Percentiles rank a stretch among this genome's conserved stretches.
Evolutionary conservation across 257 asterid species (phyloP).

Genomic region (Lavandula angustifolia): DNA sequence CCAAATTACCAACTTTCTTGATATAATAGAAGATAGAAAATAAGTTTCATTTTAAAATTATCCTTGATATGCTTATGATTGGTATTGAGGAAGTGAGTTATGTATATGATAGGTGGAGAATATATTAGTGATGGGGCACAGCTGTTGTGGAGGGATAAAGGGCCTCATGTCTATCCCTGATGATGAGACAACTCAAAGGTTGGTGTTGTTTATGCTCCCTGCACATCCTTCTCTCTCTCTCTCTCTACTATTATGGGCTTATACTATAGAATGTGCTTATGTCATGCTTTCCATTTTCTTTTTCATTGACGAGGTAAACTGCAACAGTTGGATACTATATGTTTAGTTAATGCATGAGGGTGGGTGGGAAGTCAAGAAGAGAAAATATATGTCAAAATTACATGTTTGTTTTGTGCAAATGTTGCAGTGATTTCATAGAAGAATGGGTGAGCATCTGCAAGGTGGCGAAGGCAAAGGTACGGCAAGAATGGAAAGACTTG

Average conservation of each 20-base stretch:
- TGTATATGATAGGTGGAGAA: constrained; percentile 67
- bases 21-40: not conserved
- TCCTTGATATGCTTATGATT: constrained; percentile 9
- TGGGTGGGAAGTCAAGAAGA: too few species aligned
- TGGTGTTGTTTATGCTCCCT: not conserved
- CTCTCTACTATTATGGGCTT: not conserved
- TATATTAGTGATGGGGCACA: constrained; percentile 83
- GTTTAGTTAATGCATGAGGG: too few species aligned
- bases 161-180: constrained; percentile 90
- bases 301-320: too few species aligned
- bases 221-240: too few species aligned
- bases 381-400: too few species aligned
- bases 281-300: not conserved
- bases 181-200: constrained; percentile 77
- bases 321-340: too few species aligned
- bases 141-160: constrained; percentile 93
- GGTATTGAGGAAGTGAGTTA: constrained; percentile 10
- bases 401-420: not conserved
- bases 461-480: constrained; percentile 68
- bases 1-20: not conserved
- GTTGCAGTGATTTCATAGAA: constrained; percentile 74
- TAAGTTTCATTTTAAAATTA: not conserved
- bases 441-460: constrained; percentile 83
- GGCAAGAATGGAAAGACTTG: constrained; percentile 45
- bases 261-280: constrained; percentile 1